Conservation (phyloP, 495 filamentous ascomycete genomes). For the Evernia prunastri region DNA sequence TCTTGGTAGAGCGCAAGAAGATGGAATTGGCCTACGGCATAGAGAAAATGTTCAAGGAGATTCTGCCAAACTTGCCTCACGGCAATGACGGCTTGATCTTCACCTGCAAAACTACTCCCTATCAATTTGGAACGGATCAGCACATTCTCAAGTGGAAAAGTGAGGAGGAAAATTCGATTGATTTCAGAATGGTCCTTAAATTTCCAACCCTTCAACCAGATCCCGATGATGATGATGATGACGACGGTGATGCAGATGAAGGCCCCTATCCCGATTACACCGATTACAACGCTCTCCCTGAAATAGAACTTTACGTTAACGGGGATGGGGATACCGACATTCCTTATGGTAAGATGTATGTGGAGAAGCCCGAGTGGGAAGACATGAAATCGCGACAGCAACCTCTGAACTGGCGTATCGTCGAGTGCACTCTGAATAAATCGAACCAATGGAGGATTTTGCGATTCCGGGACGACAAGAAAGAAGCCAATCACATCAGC, state of each 20-base stretch:
- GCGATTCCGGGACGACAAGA: slow-evolving; percentile 84
- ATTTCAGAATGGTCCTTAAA: slow-evolving; percentile 72
- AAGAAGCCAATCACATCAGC: slow-evolving; percentile 77
- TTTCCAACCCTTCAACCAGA: slow-evolving; percentile 70
- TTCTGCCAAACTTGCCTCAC: slow-evolving; percentile 77
- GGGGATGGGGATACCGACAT: slow-evolving; percentile 53
- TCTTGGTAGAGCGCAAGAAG: slow-evolving; percentile 75
- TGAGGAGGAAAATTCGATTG: slow-evolving; percentile 82
- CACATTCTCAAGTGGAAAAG: slow-evolving; percentile 98
- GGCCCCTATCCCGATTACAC: slow-evolving; percentile 50
- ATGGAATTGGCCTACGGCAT: slow-evolving; percentile 85
- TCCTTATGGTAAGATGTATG: slow-evolving; percentile 55
- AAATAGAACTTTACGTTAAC: slow-evolving; percentile 53
- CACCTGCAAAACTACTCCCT: slow-evolving; percentile 78
- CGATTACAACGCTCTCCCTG: slow-evolving; percentile 49
- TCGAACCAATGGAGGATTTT: slow-evolving; percentile 74
- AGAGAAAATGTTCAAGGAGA: slow-evolving; percentile 80
- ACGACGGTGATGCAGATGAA: slow-evolving; percentile 37
- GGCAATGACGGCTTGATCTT: slow-evolving; percentile 97
- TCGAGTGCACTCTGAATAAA: slow-evolving; percentile 78
- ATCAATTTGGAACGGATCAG: slow-evolving; percentile 82
- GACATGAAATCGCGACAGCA: slow-evolving; percentile 59
- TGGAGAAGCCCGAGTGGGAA: slow-evolving; percentile 79
- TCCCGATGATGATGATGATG: slow-evolving; percentile 54
- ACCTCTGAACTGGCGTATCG: slow-evolving; percentile 73